Conservation (phyloP, 148 eudicot species). For the Rhododendron henanense region DNA sequence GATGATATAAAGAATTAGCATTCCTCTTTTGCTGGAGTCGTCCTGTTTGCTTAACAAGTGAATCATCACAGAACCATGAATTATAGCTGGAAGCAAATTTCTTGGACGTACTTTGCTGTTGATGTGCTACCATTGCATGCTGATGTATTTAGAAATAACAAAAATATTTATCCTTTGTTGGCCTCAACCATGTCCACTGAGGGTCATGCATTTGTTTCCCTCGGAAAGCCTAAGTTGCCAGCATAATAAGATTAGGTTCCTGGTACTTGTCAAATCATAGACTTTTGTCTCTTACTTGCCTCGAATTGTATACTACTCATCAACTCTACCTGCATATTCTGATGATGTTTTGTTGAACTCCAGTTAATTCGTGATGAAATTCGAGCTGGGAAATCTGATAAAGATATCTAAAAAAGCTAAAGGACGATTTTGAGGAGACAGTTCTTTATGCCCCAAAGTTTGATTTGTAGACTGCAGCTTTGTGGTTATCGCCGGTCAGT, state of each 20-base stretch:
- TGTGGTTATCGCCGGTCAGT: conserved; percentile 87
- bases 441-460: conserved; percentile 78
- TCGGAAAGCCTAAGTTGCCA: background rate
- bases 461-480: conserved; percentile 87
- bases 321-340: too few relatives aligned
- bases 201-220: background rate
- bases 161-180: background rate
- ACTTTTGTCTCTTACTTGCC: background rate
- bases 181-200: background rate
- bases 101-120: background rate
- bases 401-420: conserved; percentile 89
- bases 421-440: conserved; percentile 82
- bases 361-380: conserved; percentile 96
- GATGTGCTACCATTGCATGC: background rate
- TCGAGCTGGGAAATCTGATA: conserved; percentile 72
- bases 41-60: background rate
- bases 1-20: background rate
- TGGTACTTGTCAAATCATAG: background rate
- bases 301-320: background rate
- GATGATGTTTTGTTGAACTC: conserved; percentile 8
- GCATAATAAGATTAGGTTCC: background rate
- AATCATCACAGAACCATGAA: background rate
- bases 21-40: background rate
- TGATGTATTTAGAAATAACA: background rate
- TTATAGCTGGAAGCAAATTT: background rate